Evolutionary conservation across 106 monocot species (phyloP).

Genomic region (Platanthera zijinensis): DNA sequence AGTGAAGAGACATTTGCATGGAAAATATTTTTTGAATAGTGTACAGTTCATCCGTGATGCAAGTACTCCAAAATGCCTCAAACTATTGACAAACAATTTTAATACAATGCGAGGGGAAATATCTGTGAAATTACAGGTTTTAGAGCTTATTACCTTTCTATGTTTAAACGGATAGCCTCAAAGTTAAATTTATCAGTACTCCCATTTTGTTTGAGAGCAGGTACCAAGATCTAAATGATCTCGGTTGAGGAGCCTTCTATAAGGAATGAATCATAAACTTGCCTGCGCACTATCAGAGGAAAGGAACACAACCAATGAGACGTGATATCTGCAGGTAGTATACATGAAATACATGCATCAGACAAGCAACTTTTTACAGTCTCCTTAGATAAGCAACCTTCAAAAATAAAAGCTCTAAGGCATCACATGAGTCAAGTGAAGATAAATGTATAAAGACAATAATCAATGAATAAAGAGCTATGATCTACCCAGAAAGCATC

Average conservation of each 20-base stretch:
- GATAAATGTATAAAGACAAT: too few species aligned
- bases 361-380: too few species aligned
- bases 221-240: too few species aligned
- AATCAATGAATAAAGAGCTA: too few species aligned
- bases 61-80: not conserved
- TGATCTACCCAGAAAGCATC: too few species aligned
- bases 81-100: not conserved
- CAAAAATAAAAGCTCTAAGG: too few species aligned
- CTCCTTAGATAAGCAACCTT: too few species aligned
- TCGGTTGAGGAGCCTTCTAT: too few species aligned
- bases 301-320: slow-evolving; percentile 59
- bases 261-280: slow-evolving; percentile 80
- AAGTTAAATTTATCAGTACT: too few species aligned
- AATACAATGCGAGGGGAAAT: not conserved
- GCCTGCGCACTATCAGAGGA: slow-evolving; percentile 33
- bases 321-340: slow-evolving; percentile 56
- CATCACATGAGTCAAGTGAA: too few species aligned
- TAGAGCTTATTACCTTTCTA: slow-evolving; percentile 54
- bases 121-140: not conserved
- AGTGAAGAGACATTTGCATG: not conserved
- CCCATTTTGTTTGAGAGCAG: too few species aligned
- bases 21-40: too few species aligned
- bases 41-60: not conserved
- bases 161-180: slow-evolving; percentile 40
- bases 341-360: not conserved